Percentiles rank a stretch among this genome's conserved stretches.
Conservation (phyloP, 371 early-diverging fungal genomes). For the Syncephalastrum racemosum region DNA sequence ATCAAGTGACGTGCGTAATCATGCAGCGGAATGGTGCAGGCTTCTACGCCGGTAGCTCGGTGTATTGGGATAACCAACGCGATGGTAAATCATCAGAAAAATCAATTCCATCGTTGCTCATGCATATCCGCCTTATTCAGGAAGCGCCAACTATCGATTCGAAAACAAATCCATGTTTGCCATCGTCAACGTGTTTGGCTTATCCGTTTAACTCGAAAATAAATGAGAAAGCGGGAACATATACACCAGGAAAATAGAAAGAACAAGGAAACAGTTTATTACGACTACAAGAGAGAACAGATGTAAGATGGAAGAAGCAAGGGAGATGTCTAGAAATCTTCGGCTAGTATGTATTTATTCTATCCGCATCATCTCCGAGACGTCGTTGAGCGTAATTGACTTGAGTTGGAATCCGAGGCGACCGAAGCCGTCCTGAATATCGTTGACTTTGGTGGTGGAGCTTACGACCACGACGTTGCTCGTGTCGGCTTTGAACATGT, state of each 20-base stretch:
- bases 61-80: slow-evolving; percentile 67
- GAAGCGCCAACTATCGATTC: slow-evolving; percentile 64
- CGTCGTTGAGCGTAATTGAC: slow-evolving; percentile 35
- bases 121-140: slow-evolving; percentile 21
- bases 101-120: background rate
- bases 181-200: slow-evolving; percentile 64
- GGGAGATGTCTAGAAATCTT: background rate
- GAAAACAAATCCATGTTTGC: slow-evolving; percentile 71
- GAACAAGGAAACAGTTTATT: slow-evolving; percentile 1
- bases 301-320: background rate
- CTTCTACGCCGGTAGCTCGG: slow-evolving; percentile 71
- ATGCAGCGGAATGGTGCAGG: slow-evolving; percentile 81
- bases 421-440: slow-evolving; percentile 44
- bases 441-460: slow-evolving; percentile 52
- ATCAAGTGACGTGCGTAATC: slow-evolving; percentile 66
- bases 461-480: slow-evolving; percentile 60
- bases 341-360: background rate
- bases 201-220: slow-evolving; percentile 29
- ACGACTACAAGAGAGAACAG: background rate
- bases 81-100: slow-evolving; percentile 15
- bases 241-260: background rate
- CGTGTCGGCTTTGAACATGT: slow-evolving; percentile 52
- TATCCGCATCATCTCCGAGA: slow-evolving; percentile 14
- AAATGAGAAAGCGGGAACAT: too few relatives aligned
- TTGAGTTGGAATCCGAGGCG: slow-evolving; percentile 37